Evolutionary conservation across 2,329 filamentous ascomycete genomes (phyloP).

Genomic region (Aspergillus sergii): DNA sequence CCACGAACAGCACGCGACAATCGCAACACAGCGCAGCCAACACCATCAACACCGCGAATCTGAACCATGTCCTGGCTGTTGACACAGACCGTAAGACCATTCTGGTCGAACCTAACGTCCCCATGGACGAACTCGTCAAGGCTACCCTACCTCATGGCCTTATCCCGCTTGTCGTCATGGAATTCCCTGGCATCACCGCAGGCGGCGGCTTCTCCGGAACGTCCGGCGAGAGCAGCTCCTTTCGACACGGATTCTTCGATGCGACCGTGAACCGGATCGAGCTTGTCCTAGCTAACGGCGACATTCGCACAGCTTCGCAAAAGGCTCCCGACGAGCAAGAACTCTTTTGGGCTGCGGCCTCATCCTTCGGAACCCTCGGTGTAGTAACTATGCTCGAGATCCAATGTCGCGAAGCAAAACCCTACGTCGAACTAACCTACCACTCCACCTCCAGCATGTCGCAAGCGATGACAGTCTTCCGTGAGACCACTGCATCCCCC

Average conservation of each 20-base stretch:
- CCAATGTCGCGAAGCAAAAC: constrained; percentile 54
- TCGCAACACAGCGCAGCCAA: constrained; percentile 47
- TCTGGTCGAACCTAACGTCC: constrained; percentile 70
- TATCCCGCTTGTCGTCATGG: constrained; percentile 68
- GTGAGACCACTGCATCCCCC: constrained; percentile 45
- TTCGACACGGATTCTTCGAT: constrained; percentile 68
- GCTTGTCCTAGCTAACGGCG: constrained; percentile 63
- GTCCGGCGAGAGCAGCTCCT: constrained; percentile 68
- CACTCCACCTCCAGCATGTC: constrained; percentile 55
- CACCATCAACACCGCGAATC: constrained; percentile 67
- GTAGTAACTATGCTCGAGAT: constrained; percentile 65
- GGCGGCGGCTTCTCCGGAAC: constrained; percentile 70
- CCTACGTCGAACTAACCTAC: constrained; percentile 65
- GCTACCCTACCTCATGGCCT: constrained; percentile 59
- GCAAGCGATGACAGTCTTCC: constrained; percentile 53
- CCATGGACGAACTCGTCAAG: constrained; percentile 66
- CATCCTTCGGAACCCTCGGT: constrained; percentile 63
- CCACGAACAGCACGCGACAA: constrained; percentile 73
- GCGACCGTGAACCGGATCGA: constrained; percentile 64
- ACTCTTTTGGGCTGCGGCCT: constrained; percentile 62
- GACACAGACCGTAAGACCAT: constrained; percentile 57
- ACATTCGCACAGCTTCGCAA: constrained; percentile 52
- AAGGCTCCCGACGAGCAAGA: constrained; percentile 49
- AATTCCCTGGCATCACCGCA: constrained; percentile 70
- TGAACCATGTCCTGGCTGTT: constrained; percentile 65